A percentile compares a stretch with the other conserved stretches of the same genome.
Conservation (phyloP, 805 yeast genomes). For the Starmerella potacharoeniae region DNA sequence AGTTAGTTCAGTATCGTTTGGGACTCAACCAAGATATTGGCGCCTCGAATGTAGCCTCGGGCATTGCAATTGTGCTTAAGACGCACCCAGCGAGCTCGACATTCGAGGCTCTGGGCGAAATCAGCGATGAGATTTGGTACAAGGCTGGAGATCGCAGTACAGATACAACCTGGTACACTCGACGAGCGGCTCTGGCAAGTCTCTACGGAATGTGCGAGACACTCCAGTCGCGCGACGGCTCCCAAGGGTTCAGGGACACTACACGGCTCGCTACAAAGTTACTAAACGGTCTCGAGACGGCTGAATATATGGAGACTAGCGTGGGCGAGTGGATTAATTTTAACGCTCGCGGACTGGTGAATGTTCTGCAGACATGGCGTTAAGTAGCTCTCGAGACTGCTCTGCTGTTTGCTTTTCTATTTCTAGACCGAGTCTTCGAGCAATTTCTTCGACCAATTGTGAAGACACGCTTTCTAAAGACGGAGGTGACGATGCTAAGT, state of each 20-base stretch:
- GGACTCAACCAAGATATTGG: slow-evolving; percentile 31
- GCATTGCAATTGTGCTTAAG: slow-evolving; percentile 48
- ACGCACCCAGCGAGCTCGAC: slow-evolving; percentile 53
- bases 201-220: slow-evolving; percentile 62
- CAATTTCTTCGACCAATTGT: slow-evolving; percentile 31
- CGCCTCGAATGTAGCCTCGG: slow-evolving; percentile 26
- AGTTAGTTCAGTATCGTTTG: slow-evolving; percentile 35
- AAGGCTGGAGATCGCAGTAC: slow-evolving; percentile 66
- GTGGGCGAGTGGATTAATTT: slow-evolving; percentile 70
- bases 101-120: slow-evolving; percentile 54
- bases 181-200: slow-evolving; percentile 57
- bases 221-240: slow-evolving; percentile 66
- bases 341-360: slow-evolving; percentile 50
- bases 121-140: slow-evolving; percentile 74
- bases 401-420: not conserved
- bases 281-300: slow-evolving; percentile 39
- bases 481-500: not conserved
- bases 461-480: slow-evolving; percentile 34
- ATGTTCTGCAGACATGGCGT: slow-evolving; percentile 36
- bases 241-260: slow-evolving; percentile 46
- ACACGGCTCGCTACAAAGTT: slow-evolving; percentile 51
- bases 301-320: slow-evolving; percentile 52
- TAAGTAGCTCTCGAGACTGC: not conserved
- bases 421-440: not conserved
- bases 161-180: slow-evolving; percentile 89